Evolutionary conservation across 352 stramenopile species (phyloP).

Genomic region (Phytopythium aichiense): DNA sequence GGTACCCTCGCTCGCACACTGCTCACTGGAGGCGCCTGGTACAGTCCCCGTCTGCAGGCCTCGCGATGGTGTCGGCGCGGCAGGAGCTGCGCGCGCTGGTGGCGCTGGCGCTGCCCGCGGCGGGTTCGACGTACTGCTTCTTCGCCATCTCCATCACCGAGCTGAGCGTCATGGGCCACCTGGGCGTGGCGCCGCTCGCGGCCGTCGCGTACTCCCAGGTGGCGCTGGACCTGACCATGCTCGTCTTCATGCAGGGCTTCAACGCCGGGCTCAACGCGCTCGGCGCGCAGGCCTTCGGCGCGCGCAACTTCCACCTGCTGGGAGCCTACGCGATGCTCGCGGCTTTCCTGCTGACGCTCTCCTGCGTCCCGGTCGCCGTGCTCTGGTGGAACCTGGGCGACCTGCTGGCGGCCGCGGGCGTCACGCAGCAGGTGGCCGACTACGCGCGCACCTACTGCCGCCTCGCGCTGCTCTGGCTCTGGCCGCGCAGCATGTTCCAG

Average conservation of each 20-base stretch:
- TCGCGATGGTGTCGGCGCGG: constrained; percentile 28
- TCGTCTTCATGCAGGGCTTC: constrained; percentile 80
- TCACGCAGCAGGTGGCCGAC: constrained; percentile 34
- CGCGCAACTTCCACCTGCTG: constrained; percentile 76
- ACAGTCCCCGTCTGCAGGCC: neutral
- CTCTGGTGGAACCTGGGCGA: constrained; percentile 75
- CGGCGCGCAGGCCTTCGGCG: constrained; percentile 81
- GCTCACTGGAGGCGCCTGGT: too few species aligned
- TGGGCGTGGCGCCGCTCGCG: constrained; percentile 76
- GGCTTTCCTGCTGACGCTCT: constrained; percentile 50
- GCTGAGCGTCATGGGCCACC: constrained; percentile 75
- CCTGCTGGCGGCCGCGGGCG: constrained; percentile 38
- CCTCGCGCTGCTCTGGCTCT: constrained; percentile 66
- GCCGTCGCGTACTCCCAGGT: constrained; percentile 76
- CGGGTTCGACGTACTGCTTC: constrained; percentile 72
- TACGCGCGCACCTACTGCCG: constrained; percentile 60
- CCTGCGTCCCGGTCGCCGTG: constrained; percentile 59
- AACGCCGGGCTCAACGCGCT: constrained; percentile 79
- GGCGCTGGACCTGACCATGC: constrained; percentile 69
- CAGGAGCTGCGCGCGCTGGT: constrained; percentile 36
- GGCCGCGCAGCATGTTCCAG: constrained; percentile 79
- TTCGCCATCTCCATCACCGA: constrained; percentile 79
- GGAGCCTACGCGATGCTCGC: constrained; percentile 62
- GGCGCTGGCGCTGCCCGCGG: constrained; percentile 51
- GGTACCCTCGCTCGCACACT: too few species aligned